phyloP scores from a whole-genome alignment of 164 flowering plant genomes.

The Magnolia sinica region DNA sequence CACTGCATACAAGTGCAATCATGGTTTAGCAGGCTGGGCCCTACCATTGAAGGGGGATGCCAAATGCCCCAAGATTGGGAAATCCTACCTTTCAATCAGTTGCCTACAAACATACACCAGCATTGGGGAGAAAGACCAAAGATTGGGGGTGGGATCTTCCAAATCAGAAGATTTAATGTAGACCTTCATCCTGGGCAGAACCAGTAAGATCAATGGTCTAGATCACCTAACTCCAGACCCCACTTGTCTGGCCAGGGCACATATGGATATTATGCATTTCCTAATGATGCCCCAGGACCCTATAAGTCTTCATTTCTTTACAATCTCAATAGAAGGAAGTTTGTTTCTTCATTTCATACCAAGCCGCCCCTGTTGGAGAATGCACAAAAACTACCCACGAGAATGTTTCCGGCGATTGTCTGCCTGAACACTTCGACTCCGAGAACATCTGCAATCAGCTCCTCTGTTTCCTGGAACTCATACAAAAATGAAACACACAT shows the following conservation, averaged over 20 bases:
- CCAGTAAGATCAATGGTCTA: neutral
- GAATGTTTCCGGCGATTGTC: constrained; percentile 90
- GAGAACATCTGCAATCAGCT: constrained; percentile 88
- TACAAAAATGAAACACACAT: neutral
- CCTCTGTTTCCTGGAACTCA: constrained; percentile 73
- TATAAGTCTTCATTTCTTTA: neutral
- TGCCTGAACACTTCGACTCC: constrained; percentile 94
- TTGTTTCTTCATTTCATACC: constrained; percentile 40
- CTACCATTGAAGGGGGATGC: too few relatives aligned
- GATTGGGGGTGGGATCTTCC: neutral
- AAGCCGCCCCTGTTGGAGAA: constrained; percentile 84
- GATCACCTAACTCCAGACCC: neutral
- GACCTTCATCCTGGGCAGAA: neutral
- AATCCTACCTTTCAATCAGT: neutral
- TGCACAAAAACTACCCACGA: constrained; percentile 88
- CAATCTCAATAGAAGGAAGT: neutral
- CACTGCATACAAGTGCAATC: too few relatives aligned
- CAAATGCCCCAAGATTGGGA: neutral
- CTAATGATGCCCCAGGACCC: neutral
- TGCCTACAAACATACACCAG: neutral
- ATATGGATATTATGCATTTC: neutral
- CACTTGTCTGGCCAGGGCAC: neutral
- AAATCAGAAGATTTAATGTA: neutral
- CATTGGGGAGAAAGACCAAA: neutral
- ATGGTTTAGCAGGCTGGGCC: too few relatives aligned